These are phyloP conservation scores for Colletotrichum eremochloae DNA, from an alignment of 2,329 filamentous ascomycete genomes.

Conservation along the genomic window DNA sequence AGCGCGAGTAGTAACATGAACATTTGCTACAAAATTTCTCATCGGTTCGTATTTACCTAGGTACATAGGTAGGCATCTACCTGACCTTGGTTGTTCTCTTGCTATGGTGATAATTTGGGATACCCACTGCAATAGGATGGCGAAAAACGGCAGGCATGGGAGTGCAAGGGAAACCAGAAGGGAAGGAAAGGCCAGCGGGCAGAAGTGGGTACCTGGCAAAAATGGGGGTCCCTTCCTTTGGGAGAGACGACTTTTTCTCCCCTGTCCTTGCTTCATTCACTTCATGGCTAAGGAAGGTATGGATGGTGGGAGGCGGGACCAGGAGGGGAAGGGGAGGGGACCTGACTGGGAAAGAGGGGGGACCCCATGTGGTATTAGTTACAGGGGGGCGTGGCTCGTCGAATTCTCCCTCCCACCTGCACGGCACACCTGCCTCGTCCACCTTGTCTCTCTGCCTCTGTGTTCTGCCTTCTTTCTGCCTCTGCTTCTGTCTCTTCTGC, in stretches of 20 bases:
- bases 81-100: background rate
- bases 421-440: background rate
- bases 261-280: background rate
- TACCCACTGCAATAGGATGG: background rate
- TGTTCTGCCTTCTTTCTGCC: background rate
- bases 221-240: constrained; percentile 21
- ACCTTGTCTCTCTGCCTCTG: background rate
- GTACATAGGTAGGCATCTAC: too few species aligned
- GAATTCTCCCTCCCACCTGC: background rate
- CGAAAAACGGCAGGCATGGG: background rate
- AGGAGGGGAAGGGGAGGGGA: constrained; percentile 4
- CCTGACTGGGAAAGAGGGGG: constrained; percentile 14
- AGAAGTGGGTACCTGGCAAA: constrained; percentile 32
- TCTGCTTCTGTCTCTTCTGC: background rate
- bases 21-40: background rate
- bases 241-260: constrained; percentile 3
- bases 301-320: background rate
- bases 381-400: constrained; percentile 13
- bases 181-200: constrained; percentile 21
- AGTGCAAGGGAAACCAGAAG: constrained; percentile 9
- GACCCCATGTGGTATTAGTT: constrained; percentile 4
- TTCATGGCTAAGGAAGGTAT: background rate
- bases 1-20: background rate
- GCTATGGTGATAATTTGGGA: background rate
- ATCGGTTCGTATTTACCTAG: background rate